These are phyloP conservation scores for Corymbia calophylla DNA, from an alignment of 441 rosid genomes.

Conservation along the genomic window DNA sequence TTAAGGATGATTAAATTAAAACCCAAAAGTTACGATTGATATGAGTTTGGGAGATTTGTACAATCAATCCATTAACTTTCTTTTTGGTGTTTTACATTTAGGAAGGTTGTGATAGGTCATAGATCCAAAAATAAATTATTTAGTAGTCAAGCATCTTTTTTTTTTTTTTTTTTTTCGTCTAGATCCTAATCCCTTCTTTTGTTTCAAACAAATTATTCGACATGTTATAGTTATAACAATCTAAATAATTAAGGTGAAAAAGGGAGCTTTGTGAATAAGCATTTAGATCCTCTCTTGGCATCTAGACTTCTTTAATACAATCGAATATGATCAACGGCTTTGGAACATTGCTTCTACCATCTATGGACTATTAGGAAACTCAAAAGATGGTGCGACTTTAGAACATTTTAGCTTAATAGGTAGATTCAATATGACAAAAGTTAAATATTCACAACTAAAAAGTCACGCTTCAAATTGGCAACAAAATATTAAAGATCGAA, in stretches of 20 bases:
- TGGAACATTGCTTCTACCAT: background rate
- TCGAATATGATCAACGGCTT: background rate
- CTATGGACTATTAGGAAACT: fast-evolving
- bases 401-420: background rate
- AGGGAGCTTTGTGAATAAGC: background rate
- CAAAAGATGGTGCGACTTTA: background rate
- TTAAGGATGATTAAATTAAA: background rate
- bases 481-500: no score
- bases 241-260: background rate
- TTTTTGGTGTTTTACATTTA: background rate
- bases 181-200: background rate
- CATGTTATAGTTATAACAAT: no score
- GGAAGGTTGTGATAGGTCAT: background rate
- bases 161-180: no score
- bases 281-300: no score
- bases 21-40: fast-evolving
- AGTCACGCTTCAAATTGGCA: background rate
- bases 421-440: background rate
- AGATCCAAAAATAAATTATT: background rate
- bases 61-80: background rate
- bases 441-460: background rate
- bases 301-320: no score
- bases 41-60: fast-evolving
- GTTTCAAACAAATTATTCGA: background rate
- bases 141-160: background rate